Percentiles rank a stretch among this genome's conserved stretches.
These are phyloP conservation scores for Pythium sp. DNA, from an alignment of 352 stramenopile genomes.

Conservation along the genomic window DNA sequence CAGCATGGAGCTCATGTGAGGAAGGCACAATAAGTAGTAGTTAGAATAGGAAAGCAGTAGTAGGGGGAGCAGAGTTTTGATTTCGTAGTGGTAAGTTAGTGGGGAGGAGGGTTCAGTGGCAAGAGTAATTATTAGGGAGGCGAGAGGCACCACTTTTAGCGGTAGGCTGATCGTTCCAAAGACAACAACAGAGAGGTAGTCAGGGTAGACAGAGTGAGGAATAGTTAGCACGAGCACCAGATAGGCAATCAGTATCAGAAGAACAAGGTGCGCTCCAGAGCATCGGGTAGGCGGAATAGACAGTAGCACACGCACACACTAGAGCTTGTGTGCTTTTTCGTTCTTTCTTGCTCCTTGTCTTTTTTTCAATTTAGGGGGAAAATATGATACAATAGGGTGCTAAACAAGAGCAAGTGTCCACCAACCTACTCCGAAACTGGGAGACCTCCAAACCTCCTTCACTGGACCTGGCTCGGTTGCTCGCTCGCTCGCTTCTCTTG, in stretches of 20 bases:
- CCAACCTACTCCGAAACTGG: not conserved
- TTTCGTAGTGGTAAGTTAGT: not conserved
- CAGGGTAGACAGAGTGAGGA: not conserved
- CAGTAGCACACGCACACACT: not conserved
- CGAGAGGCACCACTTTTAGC: not conserved
- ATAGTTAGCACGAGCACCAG: not conserved
- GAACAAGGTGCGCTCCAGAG: not conserved
- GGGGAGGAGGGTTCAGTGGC: not conserved
- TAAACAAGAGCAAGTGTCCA: not conserved
- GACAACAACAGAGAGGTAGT: not conserved
- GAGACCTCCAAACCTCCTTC: not conserved
- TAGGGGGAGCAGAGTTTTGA: not conserved
- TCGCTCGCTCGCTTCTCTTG: not conserved
- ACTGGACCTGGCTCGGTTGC: not conserved
- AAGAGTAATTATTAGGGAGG: not conserved
- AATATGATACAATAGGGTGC: slow-evolving; percentile 14
- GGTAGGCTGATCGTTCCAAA: not conserved
- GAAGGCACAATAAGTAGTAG: not conserved
- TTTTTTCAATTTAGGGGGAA: not conserved
- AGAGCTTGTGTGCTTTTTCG: not conserved
- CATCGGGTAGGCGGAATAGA: not conserved
- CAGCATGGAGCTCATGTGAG: slow-evolving; percentile 6
- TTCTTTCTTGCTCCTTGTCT: not conserved
- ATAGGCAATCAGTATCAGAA: not conserved
- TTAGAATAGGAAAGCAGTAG: not conserved